Base-by-base conservation (phyloP, 2,329 filamentous ascomycete genomes). In the Epichloe sp. region DNA sequence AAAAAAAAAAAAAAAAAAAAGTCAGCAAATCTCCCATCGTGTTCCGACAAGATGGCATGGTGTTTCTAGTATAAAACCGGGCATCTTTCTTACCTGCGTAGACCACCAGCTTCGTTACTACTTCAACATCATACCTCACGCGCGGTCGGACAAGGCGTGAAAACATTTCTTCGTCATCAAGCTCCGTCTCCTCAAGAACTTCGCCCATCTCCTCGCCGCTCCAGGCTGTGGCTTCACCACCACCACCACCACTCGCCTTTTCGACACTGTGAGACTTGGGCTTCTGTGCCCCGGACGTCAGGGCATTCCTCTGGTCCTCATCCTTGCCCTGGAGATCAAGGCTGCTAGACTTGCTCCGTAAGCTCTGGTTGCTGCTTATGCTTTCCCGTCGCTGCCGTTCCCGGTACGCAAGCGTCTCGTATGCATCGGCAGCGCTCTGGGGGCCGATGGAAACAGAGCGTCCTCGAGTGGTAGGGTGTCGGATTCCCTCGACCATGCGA, bases 121-220 rank as follows among this genome's bases (percentile, higher is more conserved):
- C 91, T 68, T 98, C 93, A n/a, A 97, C 91, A 68, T 98, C 93
- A 63, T 97, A 98, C 59, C 90, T 77, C 53, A 96, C 90, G 58
- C 93, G 81, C 47, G 93, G 89, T 68, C 85, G 88, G 56, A 89
- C 83, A 51, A 97, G 75, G 63, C 78, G 81, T 44, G 83, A 85
- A 66, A 97, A 96, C 65, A 97, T 83, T 63, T 94, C 86, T 58
- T 76, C 78, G 65, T 89, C 84, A 46, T 82, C 82, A 26, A 78
- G 60, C 58, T 78, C 75, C 44, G 77, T 71, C 47, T 74, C 71
- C 23, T 71, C 68, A 15, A 40, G 14, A 17, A 49, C 52, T n/a
- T 53, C 43, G 26, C 41, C 44, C 26, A 36, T 45, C 26, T 42
- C 48, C 23, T 50, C 52, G 15, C 45, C 41, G 12, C 23, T 37